Base-by-base conservation (phyloP, 164 flowering plant genomes). In the Taxillus chinensis region DNA sequence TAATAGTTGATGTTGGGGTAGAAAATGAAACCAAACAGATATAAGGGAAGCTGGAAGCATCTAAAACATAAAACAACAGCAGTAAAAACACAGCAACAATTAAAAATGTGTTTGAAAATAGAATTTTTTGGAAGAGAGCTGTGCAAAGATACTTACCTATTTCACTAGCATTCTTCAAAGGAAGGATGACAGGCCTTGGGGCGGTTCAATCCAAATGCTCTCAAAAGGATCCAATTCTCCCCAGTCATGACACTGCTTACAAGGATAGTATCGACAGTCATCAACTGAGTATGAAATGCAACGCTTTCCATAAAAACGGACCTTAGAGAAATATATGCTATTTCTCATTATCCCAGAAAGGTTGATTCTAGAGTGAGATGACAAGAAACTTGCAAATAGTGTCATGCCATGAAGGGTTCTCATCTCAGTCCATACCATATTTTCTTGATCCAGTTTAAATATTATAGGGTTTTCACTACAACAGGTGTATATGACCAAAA, bases 201-300 rank as follows among this genome's bases (percentile, higher is more conserved):
- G 83, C 5, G 85, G 79, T 66, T 81, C 85, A 40, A 80, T 74
- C 84, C 84, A 76, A 15, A 78, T 78, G 65, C 70, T 75, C 66
- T 78, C 78, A 59, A 76, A 72, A 11, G 78, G 80, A 54, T 75
- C 75, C 64, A 69, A 74, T 61, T 80, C 82, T 60, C 77, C 78
- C 81, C 85, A 79, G 41, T 79, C 83, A 73, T 79, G 67, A 60
- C 70, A 74, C 69, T 83, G 79, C 76, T 81, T 81, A 50, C 83
- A 60, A 4, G 87, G 87, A 55, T 81, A 79, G 68, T 79, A 83
- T 78, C 87, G 70, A 57, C 66, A 15, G 42, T 76, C 69, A 45
- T 71, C 71, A 6, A 82, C 73, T 16, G 88, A 83, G 69, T 73
- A 83, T 7, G 81, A 77, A 53, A 83, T 73, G 74, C 86, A 80